Evolutionary conservation across 495 filamentous ascomycete species (phyloP).

Genomic region (Neohortaea acidophila): DNA sequence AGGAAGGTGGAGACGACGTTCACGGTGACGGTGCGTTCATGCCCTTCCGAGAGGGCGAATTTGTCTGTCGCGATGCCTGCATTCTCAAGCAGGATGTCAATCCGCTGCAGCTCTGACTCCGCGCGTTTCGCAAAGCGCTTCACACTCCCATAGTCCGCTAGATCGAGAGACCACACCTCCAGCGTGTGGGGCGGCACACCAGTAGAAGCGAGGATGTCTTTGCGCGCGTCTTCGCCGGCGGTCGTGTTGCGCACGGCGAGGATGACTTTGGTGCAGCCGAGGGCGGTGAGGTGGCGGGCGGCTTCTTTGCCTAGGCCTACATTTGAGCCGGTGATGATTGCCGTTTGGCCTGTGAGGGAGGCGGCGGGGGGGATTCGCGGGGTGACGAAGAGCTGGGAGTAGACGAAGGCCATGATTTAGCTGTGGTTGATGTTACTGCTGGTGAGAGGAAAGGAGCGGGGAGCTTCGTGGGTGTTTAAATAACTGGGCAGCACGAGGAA

Average conservation of each 20-base stretch:
- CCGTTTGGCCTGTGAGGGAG: slow-evolving; percentile 28
- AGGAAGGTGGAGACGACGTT: slow-evolving; percentile 36
- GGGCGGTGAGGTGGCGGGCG: slow-evolving; percentile 12
- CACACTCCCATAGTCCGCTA: slow-evolving; percentile 35
- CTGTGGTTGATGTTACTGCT: neutral
- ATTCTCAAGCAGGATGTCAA: slow-evolving; percentile 19
- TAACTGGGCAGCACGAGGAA: too few relatives aligned
- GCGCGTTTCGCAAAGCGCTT: slow-evolving; percentile 32
- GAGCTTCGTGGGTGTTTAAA: too few relatives aligned
- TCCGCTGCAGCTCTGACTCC: slow-evolving; percentile 11
- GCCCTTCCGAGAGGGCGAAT: slow-evolving; percentile 25
- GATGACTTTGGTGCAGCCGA: slow-evolving; percentile 17
- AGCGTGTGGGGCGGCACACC: slow-evolving; percentile 13
- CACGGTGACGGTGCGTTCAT: slow-evolving; percentile 30
- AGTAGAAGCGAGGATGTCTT: slow-evolving; percentile 7
- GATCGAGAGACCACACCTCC: slow-evolving; percentile 40
- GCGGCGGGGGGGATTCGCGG: slow-evolving; percentile 3
- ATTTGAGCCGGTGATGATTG: slow-evolving; percentile 41
- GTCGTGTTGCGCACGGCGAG: slow-evolving; percentile 15
- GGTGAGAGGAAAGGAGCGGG: too few relatives aligned
- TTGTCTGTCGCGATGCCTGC: slow-evolving; percentile 21
- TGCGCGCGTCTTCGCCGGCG: slow-evolving; percentile 16
- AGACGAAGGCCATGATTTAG: slow-evolving; percentile 9
- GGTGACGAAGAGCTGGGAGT: slow-evolving; percentile 10
- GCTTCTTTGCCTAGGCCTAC: slow-evolving; percentile 26